Evolutionary conservation across 345 rosid species (phyloP), one percentile per base, ranked within the genome.

Genomic region (Brassica cretica): DNA sequence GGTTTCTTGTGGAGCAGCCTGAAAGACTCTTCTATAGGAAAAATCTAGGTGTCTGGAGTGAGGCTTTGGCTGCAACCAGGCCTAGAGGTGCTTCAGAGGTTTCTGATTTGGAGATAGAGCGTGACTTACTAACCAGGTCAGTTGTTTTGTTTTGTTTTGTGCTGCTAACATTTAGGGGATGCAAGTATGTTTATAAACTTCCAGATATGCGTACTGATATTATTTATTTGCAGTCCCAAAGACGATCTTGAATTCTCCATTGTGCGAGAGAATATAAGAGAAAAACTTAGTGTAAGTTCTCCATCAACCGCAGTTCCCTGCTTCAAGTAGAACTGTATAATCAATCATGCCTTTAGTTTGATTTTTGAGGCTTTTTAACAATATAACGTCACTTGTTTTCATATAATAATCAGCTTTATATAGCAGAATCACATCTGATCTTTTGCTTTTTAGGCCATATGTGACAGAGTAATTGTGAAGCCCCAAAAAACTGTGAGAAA

Each of bases 1-100:
- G 10, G 68, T 33, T 79, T 79, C 86, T 88, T 79, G 82, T 83
- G 83, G 90, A 90, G 85, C 87, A 93, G 97, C 98, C 96, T 83
- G 97, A 91, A 91, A 92, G 91, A 89, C 88, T 93, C 84, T 91
- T 88, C 85, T 95, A 86, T 77, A 84, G 96, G 81, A 87, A 86
- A 79, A 69, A 88, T 76, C 87, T 90, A 29, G 85, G 85, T 72
- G 83, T 91, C 16, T 82, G 85, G 37, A 93, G 97, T 39, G 98
- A 93, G 78, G 97, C 97, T 60, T 73, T 93, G 87, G 97, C 97
- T 66, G 98, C 89, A 77, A 93, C 97, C 49, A 93, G 94, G 63
- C 90, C 94, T 64, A 87, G 97, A 87, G 97, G 93, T 33, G 83
- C 75, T 78, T 86, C 98, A 25, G 76, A 56, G 51, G 82, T 85